These are phyloP conservation scores for Lindgomyces ingoldianus DNA, from an alignment of 495 filamentous ascomycete genomes.

Conservation along the genomic window DNA sequence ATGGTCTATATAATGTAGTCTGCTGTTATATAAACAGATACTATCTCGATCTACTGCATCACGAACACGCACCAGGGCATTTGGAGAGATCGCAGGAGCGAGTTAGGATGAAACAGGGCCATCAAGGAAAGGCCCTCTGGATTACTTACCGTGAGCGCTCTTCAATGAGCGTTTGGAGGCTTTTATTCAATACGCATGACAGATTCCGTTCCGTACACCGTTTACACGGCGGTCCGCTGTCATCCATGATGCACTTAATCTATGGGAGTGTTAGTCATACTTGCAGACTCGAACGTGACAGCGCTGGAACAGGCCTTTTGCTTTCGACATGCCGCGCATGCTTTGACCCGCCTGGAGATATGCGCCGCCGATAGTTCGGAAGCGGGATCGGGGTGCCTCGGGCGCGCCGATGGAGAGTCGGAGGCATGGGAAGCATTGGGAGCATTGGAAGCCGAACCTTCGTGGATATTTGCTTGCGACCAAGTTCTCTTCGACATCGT, in stretches of 20 bases:
- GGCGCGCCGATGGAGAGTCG: conserved; percentile 1
- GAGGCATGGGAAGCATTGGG: not conserved
- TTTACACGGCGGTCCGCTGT: conserved; percentile 51
- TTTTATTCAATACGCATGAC: conserved; percentile 58
- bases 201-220: conserved; percentile 55
- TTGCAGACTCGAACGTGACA: not conserved
- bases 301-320: conserved; percentile 49
- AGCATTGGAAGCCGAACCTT: not conserved
- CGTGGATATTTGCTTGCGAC: conserved; percentile 19
- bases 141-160: conserved; percentile 38
- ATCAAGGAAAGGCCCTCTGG: too few relatives aligned
- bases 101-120: too few relatives aligned
- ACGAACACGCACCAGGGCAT: too few relatives aligned
- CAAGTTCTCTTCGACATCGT: conserved; percentile 30
- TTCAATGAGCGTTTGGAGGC: conserved; percentile 56
- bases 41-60: too few relatives aligned
- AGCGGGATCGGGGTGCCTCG: not conserved
- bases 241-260: conserved; percentile 56
- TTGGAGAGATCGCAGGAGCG: too few relatives aligned
- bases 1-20: too few relatives aligned
- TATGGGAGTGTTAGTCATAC: conserved; percentile 19
- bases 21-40: too few relatives aligned
- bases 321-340: conserved; percentile 58
- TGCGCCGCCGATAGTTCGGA: conserved; percentile 42
- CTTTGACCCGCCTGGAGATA: conserved; percentile 59